Conservation (phyloP, 148 eudicot genomes). For the Suaeda aralocaspica region DNA sequence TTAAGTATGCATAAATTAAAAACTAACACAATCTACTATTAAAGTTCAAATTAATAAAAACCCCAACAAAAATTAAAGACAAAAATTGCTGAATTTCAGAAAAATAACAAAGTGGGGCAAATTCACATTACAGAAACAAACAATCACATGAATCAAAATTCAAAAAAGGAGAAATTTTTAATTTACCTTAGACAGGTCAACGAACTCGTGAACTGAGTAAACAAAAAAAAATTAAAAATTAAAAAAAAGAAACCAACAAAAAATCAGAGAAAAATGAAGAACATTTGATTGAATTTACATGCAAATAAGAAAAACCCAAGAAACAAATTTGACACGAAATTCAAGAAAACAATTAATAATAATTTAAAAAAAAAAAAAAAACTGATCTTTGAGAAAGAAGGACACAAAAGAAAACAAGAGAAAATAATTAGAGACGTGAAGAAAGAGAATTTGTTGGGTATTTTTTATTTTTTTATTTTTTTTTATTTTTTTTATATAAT, state of each 20-base stretch:
- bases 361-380: conserved; percentile 3
- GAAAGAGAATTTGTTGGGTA: conserved; percentile 29
- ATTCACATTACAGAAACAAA: conserved; percentile 11
- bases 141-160: neutral
- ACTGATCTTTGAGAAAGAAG: conserved; percentile 8
- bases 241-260: neutral
- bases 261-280: conserved; percentile 14
- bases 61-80: neutral
- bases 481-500: too few species aligned
- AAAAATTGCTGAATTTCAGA: neutral
- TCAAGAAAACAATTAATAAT: neutral
- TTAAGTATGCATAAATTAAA: neutral
- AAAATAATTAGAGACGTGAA: conserved; percentile 36
- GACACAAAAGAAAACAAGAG: neutral
- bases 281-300: conserved; percentile 14
- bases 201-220: conserved; percentile 27
- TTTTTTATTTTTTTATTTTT: neutral
- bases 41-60: neutral
- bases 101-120: neutral
- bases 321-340: neutral
- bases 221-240: neutral
- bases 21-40: neutral
- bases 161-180: neutral
- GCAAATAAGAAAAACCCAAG: conserved; percentile 20
- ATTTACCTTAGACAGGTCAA: conserved; percentile 29